A percentile compares a stretch with the other conserved stretches of the same genome.
Conservation (phyloP, 441 rosid genomes). For the Theobroma grandiflorum region DNA sequence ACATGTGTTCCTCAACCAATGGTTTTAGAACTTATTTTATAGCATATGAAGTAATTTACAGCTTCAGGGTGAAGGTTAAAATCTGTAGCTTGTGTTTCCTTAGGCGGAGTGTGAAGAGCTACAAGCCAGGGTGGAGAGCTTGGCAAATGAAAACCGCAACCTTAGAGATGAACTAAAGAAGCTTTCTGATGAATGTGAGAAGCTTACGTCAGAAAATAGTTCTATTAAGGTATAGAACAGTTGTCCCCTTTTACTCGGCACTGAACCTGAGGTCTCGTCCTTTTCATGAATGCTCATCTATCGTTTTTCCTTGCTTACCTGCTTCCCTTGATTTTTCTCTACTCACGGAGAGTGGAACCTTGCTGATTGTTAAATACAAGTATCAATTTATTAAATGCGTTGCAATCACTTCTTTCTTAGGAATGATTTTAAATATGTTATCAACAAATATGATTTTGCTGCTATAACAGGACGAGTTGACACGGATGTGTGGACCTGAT, state of each 20-base stretch:
- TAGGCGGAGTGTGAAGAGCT: conserved; percentile 98
- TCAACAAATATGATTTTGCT: not conserved
- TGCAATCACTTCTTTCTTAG: conserved; percentile 5
- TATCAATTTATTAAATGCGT: not conserved
- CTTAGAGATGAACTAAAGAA: conserved; percentile 83
- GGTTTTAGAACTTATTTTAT: not conserved
- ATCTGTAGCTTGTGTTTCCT: conserved; percentile 14
- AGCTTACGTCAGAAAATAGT: conserved; percentile 81
- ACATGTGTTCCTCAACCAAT: not conserved
- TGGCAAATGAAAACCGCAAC: conserved; percentile 65
- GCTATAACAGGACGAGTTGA: conserved; percentile 80
- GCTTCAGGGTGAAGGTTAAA: not conserved
- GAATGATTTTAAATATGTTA: not conserved
- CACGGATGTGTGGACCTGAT: conserved; percentile 73
- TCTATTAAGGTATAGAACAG: conserved; percentile 70
- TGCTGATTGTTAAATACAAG: not conserved
- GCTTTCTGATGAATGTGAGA: conserved; percentile 87
- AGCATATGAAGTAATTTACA: not conserved
- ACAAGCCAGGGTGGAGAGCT: conserved; percentile 73
- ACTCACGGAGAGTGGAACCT: not conserved
- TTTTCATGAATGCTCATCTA: not conserved
- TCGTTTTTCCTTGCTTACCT: not conserved
- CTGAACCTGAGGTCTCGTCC: not conserved
- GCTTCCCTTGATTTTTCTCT: not conserved
- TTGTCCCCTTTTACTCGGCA: not conserved